A percentile compares a stretch with the other conserved stretches of the same genome.
These are phyloP conservation scores for Aspergillus haitiensis DNA, from an alignment of 495 filamentous ascomycete species.

Conservation along the genomic window DNA sequence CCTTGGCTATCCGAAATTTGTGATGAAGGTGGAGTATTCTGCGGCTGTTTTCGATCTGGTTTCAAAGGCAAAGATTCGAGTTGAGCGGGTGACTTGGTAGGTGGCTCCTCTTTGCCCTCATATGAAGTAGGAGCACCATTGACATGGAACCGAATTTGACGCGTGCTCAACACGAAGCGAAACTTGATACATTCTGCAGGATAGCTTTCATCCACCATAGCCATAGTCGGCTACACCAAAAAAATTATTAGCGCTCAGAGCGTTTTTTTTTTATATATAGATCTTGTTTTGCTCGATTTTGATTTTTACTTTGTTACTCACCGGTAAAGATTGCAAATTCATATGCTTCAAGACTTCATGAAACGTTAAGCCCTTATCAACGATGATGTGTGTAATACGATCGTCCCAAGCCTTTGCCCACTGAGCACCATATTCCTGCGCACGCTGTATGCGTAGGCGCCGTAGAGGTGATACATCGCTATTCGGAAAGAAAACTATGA, in stretches of 20 bases:
- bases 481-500: slow-evolving; percentile 74
- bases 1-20: slow-evolving; percentile 13
- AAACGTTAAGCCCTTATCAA: slow-evolving; percentile 68
- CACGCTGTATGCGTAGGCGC: slow-evolving; percentile 68
- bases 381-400: slow-evolving; percentile 71
- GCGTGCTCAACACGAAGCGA: slow-evolving; percentile 55
- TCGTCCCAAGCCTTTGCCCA: slow-evolving; percentile 58
- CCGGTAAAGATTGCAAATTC: slow-evolving; percentile 49
- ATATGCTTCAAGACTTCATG: slow-evolving; percentile 64
- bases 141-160: slow-evolving; percentile 61
- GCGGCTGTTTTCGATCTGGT: slow-evolving; percentile 23
- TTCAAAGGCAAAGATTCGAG: slow-evolving; percentile 33
- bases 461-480: slow-evolving; percentile 67
- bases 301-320: slow-evolving; percentile 32
- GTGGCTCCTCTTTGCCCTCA: slow-evolving; percentile 7
- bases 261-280: too few relatives aligned
- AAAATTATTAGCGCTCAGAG: slow-evolving; percentile 27
- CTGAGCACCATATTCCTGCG: slow-evolving; percentile 70
- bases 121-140: slow-evolving; percentile 34
- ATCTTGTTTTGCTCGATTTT: neutral
- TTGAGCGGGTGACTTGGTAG: slow-evolving; percentile 1
- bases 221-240: slow-evolving; percentile 43
- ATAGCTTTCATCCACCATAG: slow-evolving; percentile 75
- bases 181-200: slow-evolving; percentile 75
- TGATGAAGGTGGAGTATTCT: slow-evolving; percentile 21